A percentile compares a stretch with the other conserved stretches of the same genome.
These are phyloP conservation scores for Dryadomyces sulphureus DNA, from an alignment of 2,329 filamentous ascomycete genomes.

Conservation along the genomic window DNA sequence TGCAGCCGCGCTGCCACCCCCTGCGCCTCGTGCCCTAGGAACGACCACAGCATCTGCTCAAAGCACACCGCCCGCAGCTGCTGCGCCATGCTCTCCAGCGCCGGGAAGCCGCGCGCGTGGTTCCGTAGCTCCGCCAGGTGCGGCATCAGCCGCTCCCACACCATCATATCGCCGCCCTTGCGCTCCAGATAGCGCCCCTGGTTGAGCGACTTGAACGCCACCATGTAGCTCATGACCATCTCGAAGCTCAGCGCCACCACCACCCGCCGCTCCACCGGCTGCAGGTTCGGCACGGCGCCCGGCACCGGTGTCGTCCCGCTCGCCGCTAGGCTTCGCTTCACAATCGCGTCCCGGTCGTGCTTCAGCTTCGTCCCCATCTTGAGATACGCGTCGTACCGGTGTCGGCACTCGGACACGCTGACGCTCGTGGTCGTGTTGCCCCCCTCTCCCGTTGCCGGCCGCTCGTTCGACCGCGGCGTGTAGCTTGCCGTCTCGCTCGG, in stretches of 20 bases:
- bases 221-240: conserved; percentile 37
- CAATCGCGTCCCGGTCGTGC: conserved; percentile 35
- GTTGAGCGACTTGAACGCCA: conserved; percentile 35
- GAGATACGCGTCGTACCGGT: conserved; percentile 23
- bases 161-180: conserved; percentile 23
- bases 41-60: conserved; percentile 23
- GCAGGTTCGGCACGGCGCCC: conserved; percentile 2
- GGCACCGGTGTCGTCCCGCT: conserved; percentile 8
- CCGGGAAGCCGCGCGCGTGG: conserved; percentile 20
- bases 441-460: conserved; percentile 21
- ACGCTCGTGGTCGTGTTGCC: conserved; percentile 12
- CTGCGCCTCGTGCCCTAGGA: conserved; percentile 17
- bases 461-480: conserved; percentile 25
- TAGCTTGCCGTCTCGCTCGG: conserved; percentile 29
- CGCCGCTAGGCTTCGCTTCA: conserved; percentile 12
- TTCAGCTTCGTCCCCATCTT: conserved; percentile 35
- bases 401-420: conserved; percentile 17
- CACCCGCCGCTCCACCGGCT: conserved; percentile 23
- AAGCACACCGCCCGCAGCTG: conserved; percentile 29
- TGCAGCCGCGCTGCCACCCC: conserved; percentile 15
- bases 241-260: conserved; percentile 30
- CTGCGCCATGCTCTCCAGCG: conserved; percentile 24
- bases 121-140: conserved; percentile 26
- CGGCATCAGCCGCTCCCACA: conserved; percentile 30
- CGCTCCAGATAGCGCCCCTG: conserved; percentile 27